Conservation (phyloP, 2,329 filamentous ascomycete species). For the Trichoderma harzianum region DNA sequence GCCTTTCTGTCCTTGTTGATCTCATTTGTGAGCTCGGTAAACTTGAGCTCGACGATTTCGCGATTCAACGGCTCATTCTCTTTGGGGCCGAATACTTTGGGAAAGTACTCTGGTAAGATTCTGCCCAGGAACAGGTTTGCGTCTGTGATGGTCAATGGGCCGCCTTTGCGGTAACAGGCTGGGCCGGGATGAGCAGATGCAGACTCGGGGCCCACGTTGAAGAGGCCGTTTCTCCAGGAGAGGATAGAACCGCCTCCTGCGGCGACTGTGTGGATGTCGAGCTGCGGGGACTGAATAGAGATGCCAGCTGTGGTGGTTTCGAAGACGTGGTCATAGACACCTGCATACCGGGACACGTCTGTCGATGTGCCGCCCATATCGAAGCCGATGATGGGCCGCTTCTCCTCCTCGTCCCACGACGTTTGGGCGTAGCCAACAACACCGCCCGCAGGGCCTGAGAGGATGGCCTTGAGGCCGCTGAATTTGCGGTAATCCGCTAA, state of each 20-base stretch:
- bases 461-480: conserved; percentile 65
- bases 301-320: conserved; percentile 77
- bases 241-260: conserved; percentile 70
- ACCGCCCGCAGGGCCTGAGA: conserved; percentile 73
- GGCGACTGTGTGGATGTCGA: conserved; percentile 79
- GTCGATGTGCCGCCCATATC: conserved; percentile 72
- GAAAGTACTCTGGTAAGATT: conserved; percentile 60
- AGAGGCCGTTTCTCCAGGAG: conserved; percentile 69
- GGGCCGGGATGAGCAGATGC: conserved; percentile 69
- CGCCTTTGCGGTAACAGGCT: conserved; percentile 69
- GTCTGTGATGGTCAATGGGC: conserved; percentile 69
- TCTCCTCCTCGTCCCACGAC: conserved; percentile 64
- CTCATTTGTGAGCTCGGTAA: conserved; percentile 39
- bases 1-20: conserved; percentile 39
- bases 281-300: conserved; percentile 72
- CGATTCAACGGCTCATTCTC: conserved; percentile 35
- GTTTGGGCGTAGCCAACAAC: conserved; percentile 74
- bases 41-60: conserved; percentile 39
- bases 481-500: conserved; percentile 58
- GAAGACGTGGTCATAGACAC: conserved; percentile 49
- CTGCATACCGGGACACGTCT: conserved; percentile 66
- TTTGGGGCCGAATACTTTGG: conserved; percentile 50
- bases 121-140: conserved; percentile 68
- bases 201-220: conserved; percentile 70
- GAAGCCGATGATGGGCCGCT: conserved; percentile 70